phyloP scores from a whole-genome alignment of 169 alveolate genomes.

The Toxoplasma gondii region DNA sequence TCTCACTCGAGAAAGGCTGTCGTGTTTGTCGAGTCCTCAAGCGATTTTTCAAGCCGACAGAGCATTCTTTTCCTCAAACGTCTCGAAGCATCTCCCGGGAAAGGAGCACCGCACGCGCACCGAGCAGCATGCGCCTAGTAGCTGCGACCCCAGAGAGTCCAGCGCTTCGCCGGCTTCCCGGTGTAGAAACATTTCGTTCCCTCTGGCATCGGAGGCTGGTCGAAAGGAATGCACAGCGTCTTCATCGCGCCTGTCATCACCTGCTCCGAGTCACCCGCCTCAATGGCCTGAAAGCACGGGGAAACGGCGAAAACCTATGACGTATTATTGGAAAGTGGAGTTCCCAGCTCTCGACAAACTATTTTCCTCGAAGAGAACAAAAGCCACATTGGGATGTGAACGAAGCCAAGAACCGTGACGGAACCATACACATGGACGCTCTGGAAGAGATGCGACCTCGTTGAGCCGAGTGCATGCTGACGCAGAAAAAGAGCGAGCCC shows the following conservation, averaged over 20 bases:
- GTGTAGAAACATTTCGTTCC: constrained; percentile 95
- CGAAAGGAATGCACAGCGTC: constrained; percentile 94
- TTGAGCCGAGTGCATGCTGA: no score
- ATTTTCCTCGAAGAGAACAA: background rate
- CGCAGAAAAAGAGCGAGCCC: no score
- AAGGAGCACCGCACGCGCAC: no score
- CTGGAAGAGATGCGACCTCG: no score
- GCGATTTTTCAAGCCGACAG: no score
- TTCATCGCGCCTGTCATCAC: constrained; percentile 95
- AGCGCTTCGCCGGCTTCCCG: constrained; percentile 92
- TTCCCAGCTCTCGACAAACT: no score
- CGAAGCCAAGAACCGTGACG: no score
- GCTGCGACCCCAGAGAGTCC: constrained; percentile 70
- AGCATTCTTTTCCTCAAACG: no score
- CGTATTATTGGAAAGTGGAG: background rate
- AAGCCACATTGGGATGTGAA: background rate
- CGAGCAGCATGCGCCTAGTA: constrained; percentile 36
- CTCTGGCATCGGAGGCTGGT: constrained; percentile 89
- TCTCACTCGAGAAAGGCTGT: no score
- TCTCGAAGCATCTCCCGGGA: no score
- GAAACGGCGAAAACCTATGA: background rate
- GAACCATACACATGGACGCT: no score
- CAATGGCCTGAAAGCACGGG: background rate
- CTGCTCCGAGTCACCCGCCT: constrained; percentile 42
- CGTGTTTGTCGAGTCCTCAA: no score